Percentiles rank a stretch among this genome's conserved stretches.
Evolutionary conservation across 352 stramenopile species (phyloP).

Genomic region (Phytophthora tubulina): DNA sequence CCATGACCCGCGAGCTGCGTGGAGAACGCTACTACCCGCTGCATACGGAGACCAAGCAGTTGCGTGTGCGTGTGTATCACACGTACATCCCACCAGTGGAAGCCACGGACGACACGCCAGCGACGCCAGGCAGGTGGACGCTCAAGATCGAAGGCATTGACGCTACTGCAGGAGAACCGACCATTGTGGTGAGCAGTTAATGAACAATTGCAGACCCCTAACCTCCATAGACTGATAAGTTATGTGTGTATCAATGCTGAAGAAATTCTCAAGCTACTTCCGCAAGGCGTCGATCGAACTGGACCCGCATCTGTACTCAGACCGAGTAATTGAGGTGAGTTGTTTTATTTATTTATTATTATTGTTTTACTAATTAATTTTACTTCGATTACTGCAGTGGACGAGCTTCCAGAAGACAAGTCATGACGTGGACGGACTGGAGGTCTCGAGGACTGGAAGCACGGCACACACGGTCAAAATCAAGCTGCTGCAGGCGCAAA

Average conservation of each 20-base stretch:
- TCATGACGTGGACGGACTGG: slow-evolving; percentile 67
- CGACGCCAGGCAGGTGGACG: slow-evolving; percentile 62
- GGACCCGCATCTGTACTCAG: slow-evolving; percentile 71
- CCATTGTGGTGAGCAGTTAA: slow-evolving; percentile 49
- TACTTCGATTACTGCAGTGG: slow-evolving; percentile 51
- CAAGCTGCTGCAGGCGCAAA: slow-evolving; percentile 68
- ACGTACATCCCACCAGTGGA: slow-evolving; percentile 61
- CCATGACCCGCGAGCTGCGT: slow-evolving; percentile 67
- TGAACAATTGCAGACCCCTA: neutral
- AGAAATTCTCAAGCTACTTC: slow-evolving; percentile 87
- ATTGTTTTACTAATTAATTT: neutral
- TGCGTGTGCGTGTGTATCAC: slow-evolving; percentile 72
- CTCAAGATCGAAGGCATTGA: slow-evolving; percentile 73
- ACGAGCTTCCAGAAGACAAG: slow-evolving; percentile 80
- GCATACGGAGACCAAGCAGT: slow-evolving; percentile 64
- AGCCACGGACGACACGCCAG: slow-evolving; percentile 40
- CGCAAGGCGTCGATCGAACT: slow-evolving; percentile 80
- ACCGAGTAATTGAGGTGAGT: slow-evolving; percentile 72
- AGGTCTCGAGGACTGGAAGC: slow-evolving; percentile 62
- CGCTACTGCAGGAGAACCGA: slow-evolving; percentile 35
- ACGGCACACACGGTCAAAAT: slow-evolving; percentile 70
- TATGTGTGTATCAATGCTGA: slow-evolving; percentile 6
- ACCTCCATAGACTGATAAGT: too few relatives aligned
- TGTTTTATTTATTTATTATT: slow-evolving; percentile 1
- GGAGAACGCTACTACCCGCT: slow-evolving; percentile 68